Base-by-base conservation (phyloP, 805 yeast species). In the Starmerella sp. region DNA sequence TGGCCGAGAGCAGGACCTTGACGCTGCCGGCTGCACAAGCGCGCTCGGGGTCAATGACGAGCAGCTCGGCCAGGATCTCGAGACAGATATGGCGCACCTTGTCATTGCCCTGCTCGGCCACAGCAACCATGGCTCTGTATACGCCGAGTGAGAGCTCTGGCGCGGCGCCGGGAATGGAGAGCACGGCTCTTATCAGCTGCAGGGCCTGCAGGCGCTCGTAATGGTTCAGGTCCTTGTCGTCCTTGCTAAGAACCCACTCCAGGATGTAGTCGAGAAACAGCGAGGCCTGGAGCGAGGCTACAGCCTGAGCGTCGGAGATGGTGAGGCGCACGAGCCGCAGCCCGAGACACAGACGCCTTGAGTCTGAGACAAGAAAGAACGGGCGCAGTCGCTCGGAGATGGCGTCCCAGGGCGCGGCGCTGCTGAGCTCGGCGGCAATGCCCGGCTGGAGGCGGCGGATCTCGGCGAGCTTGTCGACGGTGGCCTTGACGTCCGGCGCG, bases 151-250 rank as follows among this genome's bases (percentile, higher is more conserved):
- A 75, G 15, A 85, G 63, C 60, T 74, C 76, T 28, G 72, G 67
- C 6, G 74, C 69, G 1, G 88, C 91, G 65, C 66, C 71, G 1
- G 74, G 75, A 2, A 80, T 71, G 41, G 76, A 81, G 2, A 85
- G 62, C 55, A 85, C 79, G 35, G 75, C 72, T 32, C 96, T 73
- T 0, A 88, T 69, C 30, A 88, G 70, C 62, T 83, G 84, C 35
- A 91, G 63, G 0, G 95, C 93, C 63, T 89, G 88, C 48, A 81
- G 83, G 57, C 89, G 77, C 63, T 90, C 96, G 2, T 80, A 67
- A 29, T 79, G 76, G 54, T 64, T 55, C 9, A 56, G 52, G 42
- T 52, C 68, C 2, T 79, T 67, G 38, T 75, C 70, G 28, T 81
- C 83, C 51, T 80, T 80, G 0, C 85, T 75, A 36, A 91, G 69